These are phyloP conservation scores for Alternaria alternata DNA, from an alignment of 2,329 filamentous ascomycete species.

Conservation along the genomic window DNA sequence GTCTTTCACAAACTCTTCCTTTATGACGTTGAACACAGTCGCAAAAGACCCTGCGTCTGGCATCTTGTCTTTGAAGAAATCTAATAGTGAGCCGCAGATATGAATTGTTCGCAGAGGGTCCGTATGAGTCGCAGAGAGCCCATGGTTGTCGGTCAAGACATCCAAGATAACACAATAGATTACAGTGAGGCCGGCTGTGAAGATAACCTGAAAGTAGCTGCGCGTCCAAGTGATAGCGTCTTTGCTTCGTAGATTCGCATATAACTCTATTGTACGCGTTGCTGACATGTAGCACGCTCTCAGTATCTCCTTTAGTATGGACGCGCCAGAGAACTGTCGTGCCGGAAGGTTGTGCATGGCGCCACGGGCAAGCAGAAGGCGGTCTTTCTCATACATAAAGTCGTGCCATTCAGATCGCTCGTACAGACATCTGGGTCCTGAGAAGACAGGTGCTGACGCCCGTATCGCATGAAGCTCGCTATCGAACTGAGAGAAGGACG, in stretches of 20 bases:
- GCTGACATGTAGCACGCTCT: conserved; percentile 48
- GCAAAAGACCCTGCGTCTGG: conserved; percentile 38
- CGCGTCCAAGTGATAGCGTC: conserved; percentile 55
- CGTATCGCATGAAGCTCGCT: conserved; percentile 52
- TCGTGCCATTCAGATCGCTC: conserved; percentile 58
- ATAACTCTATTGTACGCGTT: conserved; percentile 50
- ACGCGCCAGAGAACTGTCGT: conserved; percentile 1
- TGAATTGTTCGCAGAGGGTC: conserved; percentile 12
- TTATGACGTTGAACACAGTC: conserved; percentile 36
- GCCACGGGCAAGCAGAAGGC: conserved; percentile 52
- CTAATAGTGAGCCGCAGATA: conserved; percentile 31
- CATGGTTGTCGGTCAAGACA: no score
- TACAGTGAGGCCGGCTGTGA: conserved; percentile 53
- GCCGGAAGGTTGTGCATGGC: conserved; percentile 51
- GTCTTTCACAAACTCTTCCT: conserved; percentile 29
- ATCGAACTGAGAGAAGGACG: conserved; percentile 29
- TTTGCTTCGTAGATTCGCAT: conserved; percentile 48
- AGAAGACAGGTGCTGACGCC: conserved; percentile 41
- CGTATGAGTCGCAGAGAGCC: no score
- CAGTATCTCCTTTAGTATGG: conserved; percentile 20
- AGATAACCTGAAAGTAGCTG: conserved; percentile 61
- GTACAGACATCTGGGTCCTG: conserved; percentile 51
- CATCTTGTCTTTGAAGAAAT: conserved; percentile 35
- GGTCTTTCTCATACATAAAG: conserved; percentile 53
- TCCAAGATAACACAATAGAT: no score